Percentiles rank a stretch among this genome's conserved stretches.
Evolutionary conservation across 1,284 basidiomycete genomes (phyloP).

Genomic region (Coniferiporia sulphurascens): DNA sequence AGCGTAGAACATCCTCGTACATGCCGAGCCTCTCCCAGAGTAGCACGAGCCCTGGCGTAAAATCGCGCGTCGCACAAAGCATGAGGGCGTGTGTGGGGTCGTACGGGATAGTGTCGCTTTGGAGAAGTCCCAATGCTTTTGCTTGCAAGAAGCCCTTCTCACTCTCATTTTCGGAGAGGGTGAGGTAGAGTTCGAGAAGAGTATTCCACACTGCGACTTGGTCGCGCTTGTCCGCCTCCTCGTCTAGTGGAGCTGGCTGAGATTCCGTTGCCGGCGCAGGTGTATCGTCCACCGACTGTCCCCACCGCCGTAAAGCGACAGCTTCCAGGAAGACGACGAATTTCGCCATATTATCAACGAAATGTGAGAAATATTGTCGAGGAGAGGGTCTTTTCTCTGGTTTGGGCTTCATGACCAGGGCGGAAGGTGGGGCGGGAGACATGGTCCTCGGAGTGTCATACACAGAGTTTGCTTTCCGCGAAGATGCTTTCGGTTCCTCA

Average conservation of each 20-base stretch:
- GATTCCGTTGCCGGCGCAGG: slow-evolving; percentile 14
- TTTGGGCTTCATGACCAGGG: slow-evolving; percentile 21
- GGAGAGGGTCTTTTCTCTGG: slow-evolving; percentile 67
- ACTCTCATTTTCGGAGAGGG: slow-evolving; percentile 34
- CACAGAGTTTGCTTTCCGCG: slow-evolving; percentile 24
- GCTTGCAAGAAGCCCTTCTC: slow-evolving; percentile 25
- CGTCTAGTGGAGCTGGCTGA: slow-evolving; percentile 34
- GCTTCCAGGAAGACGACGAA: slow-evolving; percentile 90
- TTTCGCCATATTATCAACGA: slow-evolving; percentile 82
- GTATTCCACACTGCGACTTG: slow-evolving; percentile 95
- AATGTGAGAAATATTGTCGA: slow-evolving; percentile 88
- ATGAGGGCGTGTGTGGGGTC: slow-evolving; percentile 91
- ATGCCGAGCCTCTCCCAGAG: slow-evolving; percentile 93
- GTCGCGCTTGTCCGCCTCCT: slow-evolving; percentile 58
- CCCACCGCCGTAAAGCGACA: slow-evolving; percentile 79
- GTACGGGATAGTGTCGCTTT: slow-evolving; percentile 67
- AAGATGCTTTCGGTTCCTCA: slow-evolving; percentile 31
- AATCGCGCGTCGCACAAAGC: slow-evolving; percentile 80
- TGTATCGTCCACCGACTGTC: slow-evolving; percentile 57
- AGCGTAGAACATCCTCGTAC: slow-evolving; percentile 92
- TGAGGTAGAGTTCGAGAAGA: slow-evolving; percentile 88
- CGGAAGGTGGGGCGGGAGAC: slow-evolving; percentile 22
- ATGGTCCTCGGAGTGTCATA: slow-evolving; percentile 27
- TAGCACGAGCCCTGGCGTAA: slow-evolving; percentile 80
- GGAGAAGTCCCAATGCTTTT: slow-evolving; percentile 70